These are phyloP conservation scores for Alternaria triticina DNA, from an alignment of 2,329 filamentous ascomycete genomes.

Conservation along the genomic window DNA sequence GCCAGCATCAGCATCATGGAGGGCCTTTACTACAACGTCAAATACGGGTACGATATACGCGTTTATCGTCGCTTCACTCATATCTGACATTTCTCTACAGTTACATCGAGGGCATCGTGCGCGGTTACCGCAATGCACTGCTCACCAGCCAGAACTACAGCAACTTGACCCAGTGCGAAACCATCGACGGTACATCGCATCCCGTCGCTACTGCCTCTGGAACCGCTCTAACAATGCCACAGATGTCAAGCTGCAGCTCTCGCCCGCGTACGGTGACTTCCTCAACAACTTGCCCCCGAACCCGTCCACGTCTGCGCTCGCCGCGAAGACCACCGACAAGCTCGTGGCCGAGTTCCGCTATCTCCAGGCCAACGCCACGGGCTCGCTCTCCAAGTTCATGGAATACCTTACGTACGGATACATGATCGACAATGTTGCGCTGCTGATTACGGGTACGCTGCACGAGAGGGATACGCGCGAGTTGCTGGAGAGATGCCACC, in stretches of 20 bases:
- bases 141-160: constrained; percentile 89
- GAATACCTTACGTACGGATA: constrained; percentile 98
- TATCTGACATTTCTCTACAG: constrained; percentile 55
- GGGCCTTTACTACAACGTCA: constrained; percentile 92
- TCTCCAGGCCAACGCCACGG: constrained; percentile 89
- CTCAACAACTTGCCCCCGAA: constrained; percentile 92
- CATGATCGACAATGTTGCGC: constrained; percentile 99
- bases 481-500: constrained; percentile 93
- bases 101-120: constrained; percentile 96
- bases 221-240: constrained; percentile 55
- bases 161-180: constrained; percentile 98
- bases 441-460: constrained; percentile 95
- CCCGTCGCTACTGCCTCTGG: background rate
- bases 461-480: constrained; percentile 97
- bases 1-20: constrained; percentile 68
- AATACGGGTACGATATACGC: constrained; percentile 73
- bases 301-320: constrained; percentile 93
- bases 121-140: constrained; percentile 93
- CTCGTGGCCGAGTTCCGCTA: constrained; percentile 97
- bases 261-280: constrained; percentile 96
- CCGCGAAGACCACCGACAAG: constrained; percentile 96
- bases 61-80: background rate
- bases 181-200: constrained; percentile 77
- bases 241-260: constrained; percentile 98
- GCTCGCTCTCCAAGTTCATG: constrained; percentile 92